phyloP scores from a whole-genome alignment of 1,139 yeast genomes.

The Waltiozyma sp. region DNA sequence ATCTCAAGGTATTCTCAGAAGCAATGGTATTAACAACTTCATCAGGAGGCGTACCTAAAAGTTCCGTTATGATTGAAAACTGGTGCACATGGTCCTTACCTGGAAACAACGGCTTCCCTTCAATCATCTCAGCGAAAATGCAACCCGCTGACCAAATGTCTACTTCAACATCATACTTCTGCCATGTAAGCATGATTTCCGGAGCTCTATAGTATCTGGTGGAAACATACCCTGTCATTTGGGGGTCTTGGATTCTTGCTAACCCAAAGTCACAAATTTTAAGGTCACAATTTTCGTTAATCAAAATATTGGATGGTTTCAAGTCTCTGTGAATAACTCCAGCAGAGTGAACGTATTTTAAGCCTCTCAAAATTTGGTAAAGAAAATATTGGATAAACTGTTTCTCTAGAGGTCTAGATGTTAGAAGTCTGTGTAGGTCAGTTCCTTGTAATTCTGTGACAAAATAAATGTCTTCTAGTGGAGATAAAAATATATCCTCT shows the following conservation, averaged over 20 bases:
- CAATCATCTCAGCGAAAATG: constrained; percentile 96
- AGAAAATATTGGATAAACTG: constrained; percentile 94
- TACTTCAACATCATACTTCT: constrained; percentile 95
- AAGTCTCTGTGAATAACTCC: constrained; percentile 94
- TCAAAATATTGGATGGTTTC: constrained; percentile 84
- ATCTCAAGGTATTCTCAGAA: constrained; percentile 86
- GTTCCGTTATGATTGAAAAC: constrained; percentile 90
- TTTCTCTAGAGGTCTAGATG: constrained; percentile 88
- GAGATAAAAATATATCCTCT: constrained; percentile 90
- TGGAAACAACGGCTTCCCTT: constrained; percentile 97
- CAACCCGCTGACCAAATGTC: constrained; percentile 99
- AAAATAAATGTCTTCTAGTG: constrained; percentile 91
- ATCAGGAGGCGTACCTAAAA: constrained; percentile 91
- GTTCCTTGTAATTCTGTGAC: constrained; percentile 97
- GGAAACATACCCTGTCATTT: constrained; percentile 97
- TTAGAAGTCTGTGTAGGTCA: constrained; percentile 81
- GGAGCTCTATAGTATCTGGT: constrained; percentile 98
- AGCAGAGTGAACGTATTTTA: constrained; percentile 93
- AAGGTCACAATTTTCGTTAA: constrained; percentile 91
- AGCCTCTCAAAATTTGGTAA: constrained; percentile 86
- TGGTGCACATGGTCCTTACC: constrained; percentile 99
- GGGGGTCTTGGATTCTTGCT: constrained; percentile 96
- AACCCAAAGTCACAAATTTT: constrained; percentile 96
- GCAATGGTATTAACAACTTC: constrained; percentile 95
- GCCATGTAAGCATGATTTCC: constrained; percentile 99